These are phyloP conservation scores for Nannizziopsis arthrosporioides DNA, from an alignment of 2,329 filamentous ascomycete genomes.

Conservation along the genomic window DNA sequence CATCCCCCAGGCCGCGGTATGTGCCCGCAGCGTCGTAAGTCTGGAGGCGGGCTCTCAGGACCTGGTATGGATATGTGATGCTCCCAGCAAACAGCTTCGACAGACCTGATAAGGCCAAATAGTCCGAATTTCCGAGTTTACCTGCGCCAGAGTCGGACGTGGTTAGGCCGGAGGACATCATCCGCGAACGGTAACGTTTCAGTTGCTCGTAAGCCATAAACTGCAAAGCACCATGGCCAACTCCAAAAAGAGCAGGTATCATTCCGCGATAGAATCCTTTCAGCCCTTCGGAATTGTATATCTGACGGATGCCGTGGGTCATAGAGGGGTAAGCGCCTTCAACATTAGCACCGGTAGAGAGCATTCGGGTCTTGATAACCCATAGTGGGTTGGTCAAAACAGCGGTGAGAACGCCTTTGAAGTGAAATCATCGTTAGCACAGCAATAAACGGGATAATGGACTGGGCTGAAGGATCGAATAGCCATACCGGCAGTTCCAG, in stretches of 20 bases:
- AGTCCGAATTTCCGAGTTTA: conserved; percentile 58
- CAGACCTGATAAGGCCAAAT: conserved; percentile 63
- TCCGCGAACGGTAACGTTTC: conserved; percentile 49
- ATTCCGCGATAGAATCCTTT: conserved; percentile 81
- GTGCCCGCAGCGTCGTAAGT: conserved; percentile 67
- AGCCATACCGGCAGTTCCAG: conserved; percentile 45
- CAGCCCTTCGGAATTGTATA: conserved; percentile 60
- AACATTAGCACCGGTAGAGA: conserved; percentile 64
- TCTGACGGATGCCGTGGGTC: conserved; percentile 53
- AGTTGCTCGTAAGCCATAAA: conserved; percentile 85
- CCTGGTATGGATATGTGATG: conserved; percentile 89
- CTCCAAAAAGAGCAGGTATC: conserved; percentile 69
- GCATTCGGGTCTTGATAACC: conserved; percentile 97
- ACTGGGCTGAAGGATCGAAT: too few relatives aligned
- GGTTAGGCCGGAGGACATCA: conserved; percentile 13
- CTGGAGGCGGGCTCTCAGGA: conserved; percentile 77
- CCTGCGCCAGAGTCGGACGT: conserved; percentile 4
- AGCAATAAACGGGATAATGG: neutral
- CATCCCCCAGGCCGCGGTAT: conserved; percentile 63
- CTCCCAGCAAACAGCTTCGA: conserved; percentile 84
- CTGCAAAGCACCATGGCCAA: conserved; percentile 85
- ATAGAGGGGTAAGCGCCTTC: conserved; percentile 74
- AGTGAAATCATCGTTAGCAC: neutral
- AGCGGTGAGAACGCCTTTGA: conserved; percentile 60
- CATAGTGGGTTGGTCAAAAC: conserved; percentile 87